Conservation (phyloP, 2,329 filamentous ascomycete genomes). For the Orbilia quercus region DNA sequence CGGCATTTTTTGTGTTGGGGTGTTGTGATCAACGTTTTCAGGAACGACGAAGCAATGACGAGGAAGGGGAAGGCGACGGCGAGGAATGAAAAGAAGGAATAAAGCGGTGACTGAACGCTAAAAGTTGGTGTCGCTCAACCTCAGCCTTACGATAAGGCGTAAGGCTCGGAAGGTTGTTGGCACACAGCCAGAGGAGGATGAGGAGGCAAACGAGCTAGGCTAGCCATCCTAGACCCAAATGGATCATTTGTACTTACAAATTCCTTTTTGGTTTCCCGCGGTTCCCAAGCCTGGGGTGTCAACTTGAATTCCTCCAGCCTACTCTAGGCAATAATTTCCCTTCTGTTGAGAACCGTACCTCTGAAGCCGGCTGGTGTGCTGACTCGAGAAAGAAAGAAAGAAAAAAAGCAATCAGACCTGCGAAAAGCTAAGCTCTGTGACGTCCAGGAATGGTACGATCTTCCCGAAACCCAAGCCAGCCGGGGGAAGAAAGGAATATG, state of each 20-base stretch:
- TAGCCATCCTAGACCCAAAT: conserved; percentile 4
- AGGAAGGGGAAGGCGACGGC: conserved; percentile 3
- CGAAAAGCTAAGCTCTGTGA: conserved; percentile 45
- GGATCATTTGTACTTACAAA: conserved; percentile 27
- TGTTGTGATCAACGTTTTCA: conserved; percentile 30
- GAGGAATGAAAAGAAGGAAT: conserved; percentile 9
- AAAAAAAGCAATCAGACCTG: conserved; percentile 43
- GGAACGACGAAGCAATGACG: conserved; percentile 11
- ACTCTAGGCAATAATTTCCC: conserved; percentile 54
- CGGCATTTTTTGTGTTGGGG: conserved; percentile 41
- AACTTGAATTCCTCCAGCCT: conserved; percentile 38
- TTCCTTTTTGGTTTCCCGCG: conserved; percentile 41
- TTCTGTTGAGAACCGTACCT: conserved; percentile 32
- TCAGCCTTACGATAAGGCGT: conserved; percentile 52
- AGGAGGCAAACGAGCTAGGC: conserved; percentile 31
- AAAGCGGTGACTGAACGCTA: conserved; percentile 32
- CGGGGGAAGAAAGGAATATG: conserved; percentile 14
- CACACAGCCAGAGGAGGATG: conserved; percentile 7
- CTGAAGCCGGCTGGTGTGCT: conserved; percentile 36
- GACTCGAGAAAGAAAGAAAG: no score
- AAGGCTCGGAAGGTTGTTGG: conserved; percentile 28
- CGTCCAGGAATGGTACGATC: conserved; percentile 48
- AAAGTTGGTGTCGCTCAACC: conserved; percentile 30
- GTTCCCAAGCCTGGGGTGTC: conserved; percentile 48
- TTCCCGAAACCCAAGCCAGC: conserved; percentile 28